Conservation (phyloP, 1,284 basidiomycete species). For the Sanguinoderma infundibulare region DNA sequence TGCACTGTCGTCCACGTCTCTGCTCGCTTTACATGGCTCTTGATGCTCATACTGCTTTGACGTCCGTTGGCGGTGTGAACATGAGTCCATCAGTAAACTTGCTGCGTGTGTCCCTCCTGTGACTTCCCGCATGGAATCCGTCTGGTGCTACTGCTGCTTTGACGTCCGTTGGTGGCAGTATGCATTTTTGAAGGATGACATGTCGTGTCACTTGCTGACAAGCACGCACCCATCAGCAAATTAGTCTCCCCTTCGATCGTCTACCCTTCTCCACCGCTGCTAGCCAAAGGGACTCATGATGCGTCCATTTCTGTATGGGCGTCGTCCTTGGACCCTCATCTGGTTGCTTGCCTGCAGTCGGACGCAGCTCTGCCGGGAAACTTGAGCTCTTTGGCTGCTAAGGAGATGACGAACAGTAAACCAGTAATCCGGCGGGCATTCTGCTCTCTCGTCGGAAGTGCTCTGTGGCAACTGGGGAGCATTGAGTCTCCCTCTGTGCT, state of each 20-base stretch:
- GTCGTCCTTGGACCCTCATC: slow-evolving; percentile 59
- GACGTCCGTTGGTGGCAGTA: too few species aligned
- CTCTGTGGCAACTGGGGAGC: slow-evolving; percentile 39
- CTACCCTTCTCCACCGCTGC: slow-evolving; percentile 58
- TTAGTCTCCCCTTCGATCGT: slow-evolving; percentile 62
- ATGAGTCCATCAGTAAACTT: too few species aligned
- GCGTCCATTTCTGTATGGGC: slow-evolving; percentile 59
- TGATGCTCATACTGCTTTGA: too few species aligned
- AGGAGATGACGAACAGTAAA: slow-evolving; percentile 65
- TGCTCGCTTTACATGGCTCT: too few species aligned
- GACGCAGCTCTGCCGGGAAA: slow-evolving; percentile 49
- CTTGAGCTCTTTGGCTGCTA: slow-evolving; percentile 53
- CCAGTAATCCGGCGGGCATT: slow-evolving; percentile 42
- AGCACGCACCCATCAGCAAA: too few species aligned
- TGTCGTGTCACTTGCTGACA: too few species aligned
- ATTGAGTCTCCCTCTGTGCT: slow-evolving; percentile 43
- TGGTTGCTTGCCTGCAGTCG: slow-evolving; percentile 55
- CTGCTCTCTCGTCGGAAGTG: slow-evolving; percentile 39
- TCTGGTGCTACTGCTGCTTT: too few species aligned
- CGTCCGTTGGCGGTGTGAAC: too few species aligned
- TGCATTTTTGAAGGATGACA: too few species aligned
- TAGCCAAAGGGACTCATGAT: slow-evolving; percentile 84
- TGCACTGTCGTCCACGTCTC: too few species aligned
- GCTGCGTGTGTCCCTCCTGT: too few species aligned
- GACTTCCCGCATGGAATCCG: too few species aligned